Percentiles rank a stretch among this genome's conserved stretches.
Conservation (phyloP, 129 eudicot species). For the Cynara cardunculus region DNA sequence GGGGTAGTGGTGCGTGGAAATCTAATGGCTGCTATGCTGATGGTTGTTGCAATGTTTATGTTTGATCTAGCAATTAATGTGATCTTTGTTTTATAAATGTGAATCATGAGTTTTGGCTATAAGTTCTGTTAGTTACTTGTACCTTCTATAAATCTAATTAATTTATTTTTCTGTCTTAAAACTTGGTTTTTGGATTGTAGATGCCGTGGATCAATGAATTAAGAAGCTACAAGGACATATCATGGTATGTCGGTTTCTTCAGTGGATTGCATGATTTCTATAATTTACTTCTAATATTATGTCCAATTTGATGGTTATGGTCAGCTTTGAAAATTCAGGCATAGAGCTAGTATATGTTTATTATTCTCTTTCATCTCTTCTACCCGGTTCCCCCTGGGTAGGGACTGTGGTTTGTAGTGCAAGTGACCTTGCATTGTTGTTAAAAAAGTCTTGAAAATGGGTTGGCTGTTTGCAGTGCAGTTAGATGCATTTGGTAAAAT, state of each 20-base stretch:
- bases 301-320: constrained; percentile 3
- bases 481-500: neutral
- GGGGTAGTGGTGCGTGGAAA: neutral
- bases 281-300: neutral
- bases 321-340: neutral
- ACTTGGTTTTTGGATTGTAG: constrained; percentile 35
- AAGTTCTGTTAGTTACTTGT: neutral
- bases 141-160: neutral
- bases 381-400: neutral
- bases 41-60: neutral
- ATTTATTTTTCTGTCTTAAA: neutral
- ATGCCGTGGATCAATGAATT: constrained; percentile 97
- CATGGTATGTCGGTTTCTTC: constrained; percentile 29
- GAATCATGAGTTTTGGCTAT: neutral
- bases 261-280: neutral
- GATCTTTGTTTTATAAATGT: neutral
- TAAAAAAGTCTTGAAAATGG: neutral
- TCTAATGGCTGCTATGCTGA: neutral
- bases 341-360: neutral
- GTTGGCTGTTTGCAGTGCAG: neutral
- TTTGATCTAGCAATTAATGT: neutral
- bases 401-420: neutral
- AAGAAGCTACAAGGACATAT: constrained; percentile 25
- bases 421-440: neutral
- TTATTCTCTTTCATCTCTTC: neutral